Base-by-base conservation (phyloP, 805 yeast genomes). In the Candida koratica region DNA sequence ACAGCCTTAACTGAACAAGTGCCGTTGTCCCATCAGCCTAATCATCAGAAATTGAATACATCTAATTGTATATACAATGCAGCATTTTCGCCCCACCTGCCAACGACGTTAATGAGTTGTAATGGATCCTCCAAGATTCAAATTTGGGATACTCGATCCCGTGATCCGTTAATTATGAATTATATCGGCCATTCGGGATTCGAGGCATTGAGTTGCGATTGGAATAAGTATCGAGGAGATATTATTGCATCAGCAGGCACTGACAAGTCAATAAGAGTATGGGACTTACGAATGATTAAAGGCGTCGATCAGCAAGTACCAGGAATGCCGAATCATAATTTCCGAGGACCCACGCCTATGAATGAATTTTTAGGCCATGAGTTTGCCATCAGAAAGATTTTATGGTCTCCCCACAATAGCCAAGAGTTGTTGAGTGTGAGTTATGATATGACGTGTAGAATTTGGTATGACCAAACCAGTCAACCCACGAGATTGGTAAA, bases 161-260 rank as follows among this genome's bases (percentile, higher is more conserved):
- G 87, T 1, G 61, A 67, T n/a, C 79, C 83, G 2, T 60, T 79
- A 8, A 73, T 73, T 43, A 52, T 74, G 28, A 83, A 78, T 45
- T 78, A 74, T 43, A 60, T 80, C 20, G 84, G 88, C 1, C 96
- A 86, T 51, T 74, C 79, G 12, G 95, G 95, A 1, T 69, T 85
- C 32, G 97, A 90, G 55, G 69, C 84, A 6, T 67, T 93, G 31
- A 65, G 83, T 2, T 75, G 88, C 42, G 97, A 90, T 64, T 89
- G 88, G 81, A 93, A 90, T 61, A 89, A 89, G 56, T 90, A 93
- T 58, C 71, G 86, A 50, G 73, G 87, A 1, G 72, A 81, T 2
- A 74, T 87, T 0, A 63, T 90, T 4, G 95, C 96, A 4, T 77
- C 95, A 0, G 93, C 86, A 3, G 95, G 96, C n/a, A 94, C 90